Percentiles rank a stretch among this genome's conserved stretches.
phyloP scores from a whole-genome alignment of 495 filamentous ascomycete genomes.

The Hypoxylon rickii region DNA sequence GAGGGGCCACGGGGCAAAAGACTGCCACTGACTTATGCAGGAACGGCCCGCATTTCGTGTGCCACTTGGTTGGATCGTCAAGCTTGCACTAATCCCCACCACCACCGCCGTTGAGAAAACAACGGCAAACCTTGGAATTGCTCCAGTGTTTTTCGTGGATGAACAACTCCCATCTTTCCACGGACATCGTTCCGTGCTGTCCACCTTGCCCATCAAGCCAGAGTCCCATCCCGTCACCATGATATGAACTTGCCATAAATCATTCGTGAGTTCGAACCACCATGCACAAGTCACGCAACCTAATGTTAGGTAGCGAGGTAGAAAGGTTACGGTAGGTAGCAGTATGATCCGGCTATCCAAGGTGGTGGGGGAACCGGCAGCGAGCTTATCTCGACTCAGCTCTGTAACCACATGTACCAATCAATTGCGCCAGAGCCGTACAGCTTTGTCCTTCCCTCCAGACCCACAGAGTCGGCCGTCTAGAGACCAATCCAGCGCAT shows the following conservation, averaged over 20 bases:
- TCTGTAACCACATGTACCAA: conserved; percentile 10
- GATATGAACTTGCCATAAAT: conserved; percentile 4
- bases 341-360: conserved; percentile 9
- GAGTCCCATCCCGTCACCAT: conserved; percentile 9
- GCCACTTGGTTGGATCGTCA: conserved; percentile 28
- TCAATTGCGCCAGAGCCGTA: conserved; percentile 77
- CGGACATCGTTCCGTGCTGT: conserved; percentile 2
- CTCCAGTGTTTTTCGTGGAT: conserved; percentile 16
- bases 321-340: background rate
- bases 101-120: conserved; percentile 1
- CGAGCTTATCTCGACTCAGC: conserved; percentile 27
- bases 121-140: conserved; percentile 1
- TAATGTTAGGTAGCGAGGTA: background rate
- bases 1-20: conserved; percentile 12
- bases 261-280: conserved; percentile 2
- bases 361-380: conserved; percentile 5
- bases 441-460: conserved; percentile 90
- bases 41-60: conserved; percentile 35
- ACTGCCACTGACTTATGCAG: conserved; percentile 29
- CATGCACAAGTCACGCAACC: conserved; percentile 13
- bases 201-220: too few species aligned
- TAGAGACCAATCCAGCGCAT: conserved; percentile 86
- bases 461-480: conserved; percentile 84
- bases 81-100: conserved; percentile 5
- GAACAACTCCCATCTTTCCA: conserved; percentile 1